Evolutionary conservation across 495 filamentous ascomycete genomes (phyloP).

Genomic region (Daldinia grandis): DNA sequence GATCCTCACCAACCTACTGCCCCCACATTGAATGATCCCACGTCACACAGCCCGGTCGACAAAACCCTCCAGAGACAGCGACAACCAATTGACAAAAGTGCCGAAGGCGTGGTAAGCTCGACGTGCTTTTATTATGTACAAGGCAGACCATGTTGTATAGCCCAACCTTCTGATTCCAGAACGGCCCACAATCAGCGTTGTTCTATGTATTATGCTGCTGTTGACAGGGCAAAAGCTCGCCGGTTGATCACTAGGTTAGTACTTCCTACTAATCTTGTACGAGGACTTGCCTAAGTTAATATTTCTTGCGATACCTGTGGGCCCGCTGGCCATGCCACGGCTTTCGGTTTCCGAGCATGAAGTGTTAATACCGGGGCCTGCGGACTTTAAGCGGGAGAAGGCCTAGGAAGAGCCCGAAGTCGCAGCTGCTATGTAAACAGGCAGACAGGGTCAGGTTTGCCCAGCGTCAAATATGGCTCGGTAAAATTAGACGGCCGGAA

Average conservation of each 20-base stretch:
- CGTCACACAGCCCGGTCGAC: constrained; percentile 34
- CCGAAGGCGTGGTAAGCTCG: constrained; percentile 26
- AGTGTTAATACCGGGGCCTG: constrained; percentile 16
- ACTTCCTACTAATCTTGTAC: constrained; percentile 6
- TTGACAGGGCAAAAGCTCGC: constrained; percentile 18
- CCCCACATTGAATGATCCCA: constrained; percentile 39
- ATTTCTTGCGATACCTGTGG: background rate
- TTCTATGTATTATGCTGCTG: constrained; percentile 12
- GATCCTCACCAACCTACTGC: constrained; percentile 23
- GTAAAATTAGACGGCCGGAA: constrained; percentile 42
- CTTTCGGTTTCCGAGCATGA: constrained; percentile 19
- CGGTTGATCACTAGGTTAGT: constrained; percentile 21
- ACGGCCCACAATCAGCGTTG: constrained; percentile 30
- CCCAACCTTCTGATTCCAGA: constrained; percentile 27
- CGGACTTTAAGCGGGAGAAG: constrained; percentile 28
- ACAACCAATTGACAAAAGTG: constrained; percentile 28
- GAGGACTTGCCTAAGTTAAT: background rate
- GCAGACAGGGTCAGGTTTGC: constrained; percentile 20
- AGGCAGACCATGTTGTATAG: constrained; percentile 13
- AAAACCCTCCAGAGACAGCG: constrained; percentile 23
- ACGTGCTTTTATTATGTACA: constrained; percentile 27
- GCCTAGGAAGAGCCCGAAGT: constrained; percentile 17
- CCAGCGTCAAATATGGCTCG: constrained; percentile 36
- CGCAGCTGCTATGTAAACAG: constrained; percentile 9
- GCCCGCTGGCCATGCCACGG: background rate